Base-by-base conservation (phyloP, 257 asterid genomes). In the Striga asiatica region DNA sequence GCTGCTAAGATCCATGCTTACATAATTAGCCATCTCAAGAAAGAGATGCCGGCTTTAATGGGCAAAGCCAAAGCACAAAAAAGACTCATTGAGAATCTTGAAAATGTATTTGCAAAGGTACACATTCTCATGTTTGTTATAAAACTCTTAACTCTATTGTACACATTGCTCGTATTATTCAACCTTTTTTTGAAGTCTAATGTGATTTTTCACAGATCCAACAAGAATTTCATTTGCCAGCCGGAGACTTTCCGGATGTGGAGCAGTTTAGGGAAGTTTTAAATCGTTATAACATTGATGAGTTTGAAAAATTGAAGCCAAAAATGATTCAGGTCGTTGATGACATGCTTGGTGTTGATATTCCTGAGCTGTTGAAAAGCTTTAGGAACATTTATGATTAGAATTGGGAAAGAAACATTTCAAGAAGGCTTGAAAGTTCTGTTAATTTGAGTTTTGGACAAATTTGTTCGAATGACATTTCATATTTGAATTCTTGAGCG, bases 1-100 rank as follows among this genome's bases (percentile, higher is more conserved):
- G 96, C 93, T n/a, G 93, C 85, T 24, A 89, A 86, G 73, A 89
- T 89, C 16, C 98, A 89, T 45, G 89, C 98, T 31, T 81, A 83
- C 80, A 89, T 89, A 43, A 86, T 89, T 19, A 75, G 98, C 64
- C 96, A 89, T 45, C 94, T 89, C 38, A 89, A 89, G 59, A 89
- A 80, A 50, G 96, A 89, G 75, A 89, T 89, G 98, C 98, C 96
- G 5, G 50, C 94, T 41, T 53, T 89, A 56, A 74, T 85, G 78
- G 98, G 98, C 22, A 89, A 89, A 68, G 54, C 93, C 12, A 89
- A 89, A 74, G 20, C 94, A 17, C 98, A 89, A 58, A 65, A 68
- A 32, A 57, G 66, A 38, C 91, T 89, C 1, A 71, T 76, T 32
- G 75, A 64, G 24, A 89, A 79, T 47, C 89, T 89, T 48, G 93